Base-by-base conservation (phyloP, 495 filamentous ascomycete species). In the Neurospora sp. region DNA sequence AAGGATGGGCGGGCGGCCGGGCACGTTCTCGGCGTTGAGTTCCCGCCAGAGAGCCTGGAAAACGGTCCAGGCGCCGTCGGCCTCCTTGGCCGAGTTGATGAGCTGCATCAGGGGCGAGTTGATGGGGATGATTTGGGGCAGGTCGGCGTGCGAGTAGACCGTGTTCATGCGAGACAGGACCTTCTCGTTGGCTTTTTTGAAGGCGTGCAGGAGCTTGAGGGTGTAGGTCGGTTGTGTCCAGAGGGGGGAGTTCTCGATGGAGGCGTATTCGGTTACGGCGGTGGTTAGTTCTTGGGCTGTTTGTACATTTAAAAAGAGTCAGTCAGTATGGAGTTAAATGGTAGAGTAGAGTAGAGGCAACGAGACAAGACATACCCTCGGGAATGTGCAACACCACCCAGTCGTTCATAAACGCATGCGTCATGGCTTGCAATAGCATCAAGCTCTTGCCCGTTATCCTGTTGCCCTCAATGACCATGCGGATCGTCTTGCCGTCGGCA, bases 331-430 rank as follows among this genome's bases (percentile, higher is more conserved):
- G n/a, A n/a, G 31, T 31, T 3, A 31, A 31, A 31, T 31, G 36
- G 36, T 37, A 37, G 36, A 7, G 36, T 37, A 37, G 36, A 38
- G 2, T n/a, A n/a, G n/a, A n/a, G n/a, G 7, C 6, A 38, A 38
- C 8, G 7, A 9, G 37, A 38, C 37, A 9, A n/a, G n/a, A n/a
- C n/a, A n/a, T 85, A 96, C 95, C 92, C 79, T 99, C 94, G n/a
- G 96, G 94, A 70, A 98, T 87, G 75, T 92, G 90, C 71, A 99
- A 85, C 13, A 98, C 95, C 39, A 97, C 86, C 94, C 94, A 97
- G 21, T 91, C 86, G 79, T 92, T 94, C 76, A 93, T 78, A 76
- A 94, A 90, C 1, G 90, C 96, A 84, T 93, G 91, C 10, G 92
- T 85, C 87, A 94, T 90, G 37, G 90, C 92, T 84, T 99, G 96